phyloP scores from a whole-genome alignment of 345 rosid species.

The Moricandia arvensis region DNA sequence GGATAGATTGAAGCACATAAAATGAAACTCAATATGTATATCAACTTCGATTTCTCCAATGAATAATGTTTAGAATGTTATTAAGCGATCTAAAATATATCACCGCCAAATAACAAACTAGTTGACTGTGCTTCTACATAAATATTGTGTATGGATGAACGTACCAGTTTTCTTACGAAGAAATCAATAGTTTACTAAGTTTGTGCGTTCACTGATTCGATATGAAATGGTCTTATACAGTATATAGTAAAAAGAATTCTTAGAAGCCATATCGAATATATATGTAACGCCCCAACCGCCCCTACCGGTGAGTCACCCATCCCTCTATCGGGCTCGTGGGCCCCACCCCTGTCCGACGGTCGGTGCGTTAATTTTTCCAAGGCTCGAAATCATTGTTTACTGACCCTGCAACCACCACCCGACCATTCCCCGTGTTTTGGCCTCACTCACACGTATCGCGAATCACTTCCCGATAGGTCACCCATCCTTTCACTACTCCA shows the following conservation, averaged over 20 bases:
- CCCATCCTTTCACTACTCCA: too few relatives aligned
- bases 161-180: background rate
- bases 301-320: too few relatives aligned
- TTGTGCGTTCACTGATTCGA: background rate
- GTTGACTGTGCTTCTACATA: background rate
- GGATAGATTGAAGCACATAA: slow-evolving; percentile 27
- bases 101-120: slow-evolving; percentile 18
- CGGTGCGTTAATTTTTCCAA: too few relatives aligned
- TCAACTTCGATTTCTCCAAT: slow-evolving; percentile 21
- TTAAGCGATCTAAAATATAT: background rate
- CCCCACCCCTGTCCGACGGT: too few relatives aligned
- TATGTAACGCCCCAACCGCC: too few relatives aligned
- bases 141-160: background rate
- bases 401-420: too few relatives aligned
- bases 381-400: too few relatives aligned
- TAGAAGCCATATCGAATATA: background rate
- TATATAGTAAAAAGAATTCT: background rate
- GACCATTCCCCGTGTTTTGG: too few relatives aligned
- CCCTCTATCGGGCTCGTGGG: too few relatives aligned
- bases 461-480: too few relatives aligned
- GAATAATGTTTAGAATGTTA: background rate
- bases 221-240: background rate
- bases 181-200: background rate
- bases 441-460: too few relatives aligned
- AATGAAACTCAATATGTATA: slow-evolving; percentile 27